Percentiles rank a stretch among this genome's conserved stretches.
These are phyloP conservation scores for Leccinum boreale DNA, from an alignment of 768 basidiomycete species.

Conservation along the genomic window DNA sequence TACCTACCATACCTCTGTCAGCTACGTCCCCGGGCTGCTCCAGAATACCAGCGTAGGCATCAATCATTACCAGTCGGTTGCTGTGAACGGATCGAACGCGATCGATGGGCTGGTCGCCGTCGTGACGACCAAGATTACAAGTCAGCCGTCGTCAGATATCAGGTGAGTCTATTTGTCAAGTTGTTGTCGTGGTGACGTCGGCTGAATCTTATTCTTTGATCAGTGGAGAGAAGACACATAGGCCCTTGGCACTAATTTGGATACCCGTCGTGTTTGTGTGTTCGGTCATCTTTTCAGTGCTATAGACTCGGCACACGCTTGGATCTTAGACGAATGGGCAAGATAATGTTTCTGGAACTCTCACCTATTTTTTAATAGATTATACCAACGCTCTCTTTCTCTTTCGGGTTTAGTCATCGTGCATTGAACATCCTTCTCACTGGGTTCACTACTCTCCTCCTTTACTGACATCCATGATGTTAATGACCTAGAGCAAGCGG, in stretches of 20 bases:
- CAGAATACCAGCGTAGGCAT: conserved; percentile 64
- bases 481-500: background rate
- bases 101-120: conserved; percentile 84
- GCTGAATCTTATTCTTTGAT: background rate
- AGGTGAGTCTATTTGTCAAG: conserved; percentile 17
- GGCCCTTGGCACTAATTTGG: conserved; percentile 11
- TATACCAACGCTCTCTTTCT: background rate
- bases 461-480: background rate
- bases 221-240: conserved; percentile 9
- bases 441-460: background rate
- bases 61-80: conserved; percentile 63
- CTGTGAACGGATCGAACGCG: conserved; percentile 49
- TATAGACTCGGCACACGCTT: conserved; percentile 2
- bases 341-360: background rate
- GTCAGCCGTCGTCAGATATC: conserved; percentile 26
- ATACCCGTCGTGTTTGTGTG: conserved; percentile 13
- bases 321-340: background rate
- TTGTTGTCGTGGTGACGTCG: background rate
- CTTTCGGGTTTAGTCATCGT: background rate
- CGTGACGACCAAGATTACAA: conserved; percentile 64
- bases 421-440: background rate
- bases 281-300: conserved; percentile 5
- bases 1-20: conserved; percentile 67
- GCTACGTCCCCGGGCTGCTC: conserved; percentile 70
- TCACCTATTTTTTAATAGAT: background rate